Percentiles rank a stretch among this genome's conserved stretches.
Conservation (phyloP, 1,284 basidiomycete genomes). For the Coniferiporia weirii region DNA sequence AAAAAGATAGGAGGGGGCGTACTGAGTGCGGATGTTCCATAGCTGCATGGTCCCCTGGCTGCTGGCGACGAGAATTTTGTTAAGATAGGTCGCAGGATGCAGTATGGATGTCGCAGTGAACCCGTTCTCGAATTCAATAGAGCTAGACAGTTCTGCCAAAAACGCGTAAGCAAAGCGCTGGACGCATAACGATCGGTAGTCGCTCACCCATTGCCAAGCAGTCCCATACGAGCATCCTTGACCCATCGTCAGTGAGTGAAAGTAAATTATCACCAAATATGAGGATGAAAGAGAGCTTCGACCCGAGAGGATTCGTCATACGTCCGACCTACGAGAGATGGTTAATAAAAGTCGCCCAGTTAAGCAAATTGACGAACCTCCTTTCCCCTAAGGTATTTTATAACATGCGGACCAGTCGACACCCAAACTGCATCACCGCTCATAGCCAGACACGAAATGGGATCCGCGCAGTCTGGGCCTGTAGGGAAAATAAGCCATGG, state of each 20-base stretch:
- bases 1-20: constrained; percentile 28
- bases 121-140: constrained; percentile 67
- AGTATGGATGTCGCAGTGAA: constrained; percentile 84
- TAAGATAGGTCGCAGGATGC: constrained; percentile 95
- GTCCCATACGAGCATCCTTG: constrained; percentile 81
- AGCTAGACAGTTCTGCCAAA: constrained; percentile 47
- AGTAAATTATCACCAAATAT: constrained; percentile 81
- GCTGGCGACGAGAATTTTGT: constrained; percentile 89
- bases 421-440: constrained; percentile 87
- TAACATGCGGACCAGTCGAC: constrained; percentile 61
- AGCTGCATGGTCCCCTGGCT: constrained; percentile 80
- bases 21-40: constrained; percentile 92
- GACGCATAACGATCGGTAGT: neutral
- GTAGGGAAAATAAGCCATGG: constrained; percentile 9
- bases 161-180: neutral
- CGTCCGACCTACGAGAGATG: constrained; percentile 39
- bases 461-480: constrained; percentile 76
- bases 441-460: constrained; percentile 76
- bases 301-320: constrained; percentile 59
- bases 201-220: constrained; percentile 50
- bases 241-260: constrained; percentile 76
- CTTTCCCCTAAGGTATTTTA: constrained; percentile 86
- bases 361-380: constrained; percentile 47
- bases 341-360: constrained; percentile 8
- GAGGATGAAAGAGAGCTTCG: constrained; percentile 53